A percentile compares a stretch with the other conserved stretches of the same genome.
phyloP scores from a whole-genome alignment of 2,329 filamentous ascomycete genomes.

The Scytalidium lignicola region DNA sequence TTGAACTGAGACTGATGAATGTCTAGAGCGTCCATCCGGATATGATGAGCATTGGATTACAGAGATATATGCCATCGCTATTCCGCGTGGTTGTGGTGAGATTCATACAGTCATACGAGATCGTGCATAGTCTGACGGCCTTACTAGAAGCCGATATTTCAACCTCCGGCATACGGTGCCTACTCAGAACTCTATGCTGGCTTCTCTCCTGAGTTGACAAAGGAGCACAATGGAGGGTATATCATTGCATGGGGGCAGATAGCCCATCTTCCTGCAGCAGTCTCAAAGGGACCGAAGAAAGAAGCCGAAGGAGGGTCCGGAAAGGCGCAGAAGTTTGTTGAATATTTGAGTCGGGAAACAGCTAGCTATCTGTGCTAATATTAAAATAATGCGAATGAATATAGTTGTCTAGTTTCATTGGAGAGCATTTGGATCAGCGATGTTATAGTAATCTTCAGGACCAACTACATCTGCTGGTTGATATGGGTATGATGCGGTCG shows the following conservation, averaged over 20 bases:
- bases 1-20: slow-evolving; percentile 7
- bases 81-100: slow-evolving; percentile 14
- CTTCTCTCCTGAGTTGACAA: slow-evolving; percentile 27
- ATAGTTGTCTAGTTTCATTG: background rate
- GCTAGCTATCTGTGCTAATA: background rate
- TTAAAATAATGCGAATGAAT: background rate
- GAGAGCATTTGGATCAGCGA: background rate
- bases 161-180: slow-evolving; percentile 28
- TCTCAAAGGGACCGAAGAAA: slow-evolving; percentile 17
- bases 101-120: slow-evolving; percentile 1
- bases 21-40: slow-evolving; percentile 34
- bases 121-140: background rate
- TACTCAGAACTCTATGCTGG: slow-evolving; percentile 33
- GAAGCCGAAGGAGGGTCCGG: slow-evolving; percentile 24
- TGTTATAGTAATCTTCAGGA: background rate
- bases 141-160: slow-evolving; percentile 15
- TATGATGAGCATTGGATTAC: slow-evolving; percentile 33
- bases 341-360: slow-evolving; percentile 29
- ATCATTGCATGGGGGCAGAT: slow-evolving; percentile 38
- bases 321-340: slow-evolving; percentile 27
- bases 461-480: background rate
- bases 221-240: slow-evolving; percentile 30
- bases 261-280: slow-evolving; percentile 12
- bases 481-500: background rate
- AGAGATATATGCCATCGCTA: slow-evolving; percentile 20